Conservation (phyloP, 73 alveolate genomes). For the Tetrahymena elliotti region DNA sequence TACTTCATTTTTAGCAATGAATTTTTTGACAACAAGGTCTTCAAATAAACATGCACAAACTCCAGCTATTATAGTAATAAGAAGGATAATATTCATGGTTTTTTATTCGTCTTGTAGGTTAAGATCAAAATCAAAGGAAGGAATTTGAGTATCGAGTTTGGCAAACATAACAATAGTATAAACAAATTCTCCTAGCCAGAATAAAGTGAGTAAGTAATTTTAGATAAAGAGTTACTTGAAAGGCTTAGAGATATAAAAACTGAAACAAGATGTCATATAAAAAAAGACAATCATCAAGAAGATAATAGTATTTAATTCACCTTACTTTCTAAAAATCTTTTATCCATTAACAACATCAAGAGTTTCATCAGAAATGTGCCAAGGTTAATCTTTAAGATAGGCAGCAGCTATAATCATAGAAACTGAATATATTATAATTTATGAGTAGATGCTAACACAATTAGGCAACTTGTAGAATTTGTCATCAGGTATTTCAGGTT, state of each 20-base stretch:
- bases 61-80: neutral
- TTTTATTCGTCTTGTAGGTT: neutral
- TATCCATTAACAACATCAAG: neutral
- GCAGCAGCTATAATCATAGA: neutral
- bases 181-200: neutral
- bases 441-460: neutral
- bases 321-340: neutral
- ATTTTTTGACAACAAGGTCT: neutral
- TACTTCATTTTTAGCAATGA: neutral
- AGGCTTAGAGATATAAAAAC: neutral
- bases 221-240: neutral
- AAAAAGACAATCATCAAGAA: neutral
- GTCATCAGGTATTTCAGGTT: neutral
- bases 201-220: neutral
- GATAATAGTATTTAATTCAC: neutral
- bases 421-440: neutral
- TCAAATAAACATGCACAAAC: neutral
- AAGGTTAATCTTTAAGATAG: neutral
- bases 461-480: neutral
- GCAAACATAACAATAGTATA: neutral
- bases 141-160: neutral
- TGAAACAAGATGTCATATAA: neutral
- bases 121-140: neutral
- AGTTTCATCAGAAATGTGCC: neutral
- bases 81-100: neutral